Conservation (phyloP, 2,329 filamentous ascomycete species). For the Diaporthe australafricana region DNA sequence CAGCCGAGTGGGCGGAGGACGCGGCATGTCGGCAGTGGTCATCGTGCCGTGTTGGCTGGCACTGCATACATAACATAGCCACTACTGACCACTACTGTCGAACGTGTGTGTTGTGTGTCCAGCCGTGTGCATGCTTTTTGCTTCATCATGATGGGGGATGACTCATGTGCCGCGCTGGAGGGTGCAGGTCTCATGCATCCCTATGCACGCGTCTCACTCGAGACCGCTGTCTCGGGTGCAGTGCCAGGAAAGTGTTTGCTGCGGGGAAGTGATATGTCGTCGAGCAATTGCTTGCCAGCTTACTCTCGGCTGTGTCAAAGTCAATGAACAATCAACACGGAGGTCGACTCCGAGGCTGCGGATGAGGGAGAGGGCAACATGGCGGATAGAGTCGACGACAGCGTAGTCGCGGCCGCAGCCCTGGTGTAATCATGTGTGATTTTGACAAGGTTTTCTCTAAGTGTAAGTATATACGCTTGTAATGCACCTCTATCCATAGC, state of each 20-base stretch:
- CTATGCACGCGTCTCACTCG: background rate
- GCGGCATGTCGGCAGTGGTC: background rate
- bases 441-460: background rate
- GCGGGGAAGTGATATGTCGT: too few species aligned
- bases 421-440: background rate
- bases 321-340: too few species aligned
- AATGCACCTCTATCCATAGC: background rate
- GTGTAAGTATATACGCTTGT: constrained; percentile 17
- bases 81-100: background rate
- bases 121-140: background rate
- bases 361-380: background rate
- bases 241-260: too few species aligned
- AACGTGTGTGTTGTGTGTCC: background rate
- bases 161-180: background rate
- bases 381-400: background rate
- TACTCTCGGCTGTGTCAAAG: too few species aligned
- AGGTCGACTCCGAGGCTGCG: too few species aligned
- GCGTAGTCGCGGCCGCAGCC: background rate
- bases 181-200: background rate
- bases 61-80: too few species aligned
- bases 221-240: too few species aligned
- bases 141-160: constrained; percentile 2
- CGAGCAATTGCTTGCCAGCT: too few species aligned
- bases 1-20: background rate
- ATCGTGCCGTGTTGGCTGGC: background rate